Evolutionary conservation across 306 rosid species (phyloP), one percentile per base, ranked within the genome.

Genomic region (Castanea mollissima): DNA sequence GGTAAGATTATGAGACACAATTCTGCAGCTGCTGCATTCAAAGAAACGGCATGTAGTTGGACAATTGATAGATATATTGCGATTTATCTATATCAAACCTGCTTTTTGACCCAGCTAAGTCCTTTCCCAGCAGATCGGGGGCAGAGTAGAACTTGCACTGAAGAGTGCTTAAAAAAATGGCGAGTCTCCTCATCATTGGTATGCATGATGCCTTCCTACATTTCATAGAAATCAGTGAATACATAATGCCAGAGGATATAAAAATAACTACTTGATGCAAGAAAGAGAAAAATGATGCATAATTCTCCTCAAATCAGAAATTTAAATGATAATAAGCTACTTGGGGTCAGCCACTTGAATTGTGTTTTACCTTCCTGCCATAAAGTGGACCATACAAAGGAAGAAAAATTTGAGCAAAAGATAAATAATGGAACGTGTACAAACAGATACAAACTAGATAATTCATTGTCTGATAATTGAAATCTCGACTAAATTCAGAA

Each of bases 131-230:
- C 94, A 31, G 95, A 75, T 54, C 97, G 87, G 23, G 95, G 97
- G 78, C 97, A 91, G 27, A 94, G 88, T 56, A 94, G 74, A 87
- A 91, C 97, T 80, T 68, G 76, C 63, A 94, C 97, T 0, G 99
- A 94, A 62, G 99, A 94, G 84, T 90, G 76, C 81, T 94, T 94
- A 87, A 94, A 94, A 81, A 91, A 92, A 5, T 75, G 90, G 77
- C 89, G 90, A 64, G 97, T 90, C 25, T 88, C 97, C 85, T 92
- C 97, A 72, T 94, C 97, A 71, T 62, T 76, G 52, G 97, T 94
- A 73, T 80, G 35, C 97, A 91, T 92, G 6, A 88, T 62, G 58
- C 97, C 97, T 67, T 79, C 91, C 97, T 94, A 49, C 78, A 84
- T 49, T 71, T 71, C 63, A 85, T 6, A 68, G 11, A 32, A 60